A percentile compares a stretch with the other conserved stretches of the same genome.
These are phyloP conservation scores for Lactarius hengduanensis DNA, from an alignment of 768 basidiomycete genomes.

Conservation along the genomic window DNA sequence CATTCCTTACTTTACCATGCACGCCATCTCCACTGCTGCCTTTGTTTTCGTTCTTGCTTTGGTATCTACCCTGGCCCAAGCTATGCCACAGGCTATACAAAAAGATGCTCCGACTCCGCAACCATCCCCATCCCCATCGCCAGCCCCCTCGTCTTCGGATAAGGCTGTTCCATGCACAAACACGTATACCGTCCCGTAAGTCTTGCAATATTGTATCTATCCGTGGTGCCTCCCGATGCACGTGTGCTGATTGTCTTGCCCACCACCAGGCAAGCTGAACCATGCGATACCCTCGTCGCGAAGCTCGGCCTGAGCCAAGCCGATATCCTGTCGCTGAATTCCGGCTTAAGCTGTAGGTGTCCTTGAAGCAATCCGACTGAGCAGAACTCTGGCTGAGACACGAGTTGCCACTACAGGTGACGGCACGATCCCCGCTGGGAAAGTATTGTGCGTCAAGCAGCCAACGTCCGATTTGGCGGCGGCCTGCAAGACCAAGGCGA, in stretches of 20 bases:
- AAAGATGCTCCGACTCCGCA: too few relatives aligned
- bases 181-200: background rate
- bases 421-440: background rate
- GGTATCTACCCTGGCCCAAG: background rate
- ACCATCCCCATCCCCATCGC: background rate
- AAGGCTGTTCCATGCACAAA: background rate
- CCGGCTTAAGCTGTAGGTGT: slow-evolving; percentile 6
- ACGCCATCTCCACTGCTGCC: background rate
- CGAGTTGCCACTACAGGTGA: background rate
- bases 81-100: background rate
- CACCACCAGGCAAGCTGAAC: background rate
- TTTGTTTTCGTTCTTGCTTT: slow-evolving; percentile 9
- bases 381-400: background rate
- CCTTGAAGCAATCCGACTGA: background rate
- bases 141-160: too few relatives aligned
- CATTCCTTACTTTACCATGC: background rate
- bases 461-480: background rate
- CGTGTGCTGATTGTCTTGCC: too few relatives aligned
- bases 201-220: background rate
- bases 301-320: background rate
- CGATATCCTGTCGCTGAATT: slow-evolving; percentile 3
- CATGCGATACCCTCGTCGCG: slow-evolving; percentile 2
- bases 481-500: slow-evolving; percentile 17
- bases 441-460: background rate
- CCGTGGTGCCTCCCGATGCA: background rate